A percentile compares a stretch with the other conserved stretches of the same genome.
These are phyloP conservation scores for Polyporus arcularius DNA, from an alignment of 768 basidiomycete genomes.

Conservation along the genomic window DNA sequence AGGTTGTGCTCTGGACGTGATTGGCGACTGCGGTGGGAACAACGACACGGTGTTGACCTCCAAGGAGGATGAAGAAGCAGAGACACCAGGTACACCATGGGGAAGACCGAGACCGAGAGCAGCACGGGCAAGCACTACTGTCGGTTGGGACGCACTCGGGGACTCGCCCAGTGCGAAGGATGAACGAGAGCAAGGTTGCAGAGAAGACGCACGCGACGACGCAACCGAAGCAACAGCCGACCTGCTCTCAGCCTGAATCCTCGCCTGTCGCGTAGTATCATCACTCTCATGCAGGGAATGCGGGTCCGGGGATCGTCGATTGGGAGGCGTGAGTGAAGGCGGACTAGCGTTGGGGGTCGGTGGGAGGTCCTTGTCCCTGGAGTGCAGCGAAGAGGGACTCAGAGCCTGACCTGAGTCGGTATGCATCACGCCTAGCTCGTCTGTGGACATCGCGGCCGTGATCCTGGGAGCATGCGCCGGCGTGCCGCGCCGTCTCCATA, in stretches of 20 bases:
- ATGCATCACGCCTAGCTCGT: conserved; percentile 25
- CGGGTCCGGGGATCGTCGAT: conserved; percentile 8
- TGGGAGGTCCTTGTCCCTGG: conserved; percentile 34
- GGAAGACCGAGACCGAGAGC: conserved; percentile 60
- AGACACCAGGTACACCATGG: conserved; percentile 47
- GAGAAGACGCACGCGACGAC: conserved; percentile 18
- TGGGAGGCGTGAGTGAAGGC: conserved; percentile 6
- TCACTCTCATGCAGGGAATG: conserved; percentile 2
- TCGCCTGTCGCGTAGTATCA: conserved; percentile 1
- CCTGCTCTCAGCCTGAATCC: conserved; percentile 1
- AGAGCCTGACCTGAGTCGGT: neutral
- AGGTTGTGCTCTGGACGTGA: conserved; percentile 17
- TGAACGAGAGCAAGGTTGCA: conserved; percentile 11
- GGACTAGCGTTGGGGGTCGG: conserved; percentile 29
- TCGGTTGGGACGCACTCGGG: conserved; percentile 27
- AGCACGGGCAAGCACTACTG: conserved; percentile 54
- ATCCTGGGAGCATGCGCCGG: conserved; percentile 34
- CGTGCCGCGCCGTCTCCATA: conserved; percentile 58
- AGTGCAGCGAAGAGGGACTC: conserved; percentile 6
- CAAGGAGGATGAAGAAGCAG: conserved; percentile 41
- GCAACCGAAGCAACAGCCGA: conserved; percentile 5
- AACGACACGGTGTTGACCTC: conserved; percentile 56
- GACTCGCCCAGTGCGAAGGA: conserved; percentile 16
- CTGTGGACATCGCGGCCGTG: conserved; percentile 25
- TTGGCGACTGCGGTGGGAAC: conserved; percentile 24